phyloP scores from a whole-genome alignment of 1,284 basidiomycete species.

The Fistulina hepatica region DNA sequence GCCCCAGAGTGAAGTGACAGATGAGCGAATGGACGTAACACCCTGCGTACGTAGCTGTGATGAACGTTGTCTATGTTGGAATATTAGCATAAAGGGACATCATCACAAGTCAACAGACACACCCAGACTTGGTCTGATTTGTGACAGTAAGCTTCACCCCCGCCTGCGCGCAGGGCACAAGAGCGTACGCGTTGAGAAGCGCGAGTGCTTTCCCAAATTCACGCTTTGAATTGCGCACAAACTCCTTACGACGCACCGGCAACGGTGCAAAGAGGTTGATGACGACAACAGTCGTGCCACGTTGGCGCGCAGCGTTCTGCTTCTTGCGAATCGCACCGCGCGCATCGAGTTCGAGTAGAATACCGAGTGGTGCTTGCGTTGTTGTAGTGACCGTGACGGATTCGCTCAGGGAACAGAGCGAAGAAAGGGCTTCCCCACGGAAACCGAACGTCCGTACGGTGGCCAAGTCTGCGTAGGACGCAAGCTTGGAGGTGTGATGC shows the following conservation, averaged over 20 bases:
- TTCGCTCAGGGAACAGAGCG: constrained; percentile 80
- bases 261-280: constrained; percentile 70
- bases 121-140: constrained; percentile 70
- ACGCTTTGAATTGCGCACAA: constrained; percentile 82
- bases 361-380: constrained; percentile 68
- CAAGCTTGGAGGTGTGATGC: constrained; percentile 90
- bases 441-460: constrained; percentile 87
- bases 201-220: constrained; percentile 83
- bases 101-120: constrained; percentile 16
- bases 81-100: background rate
- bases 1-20: constrained; percentile 79
- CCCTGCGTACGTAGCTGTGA: constrained; percentile 71
- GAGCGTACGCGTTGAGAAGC: constrained; percentile 81
- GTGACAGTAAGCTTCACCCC: constrained; percentile 68
- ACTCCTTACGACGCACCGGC: constrained; percentile 88
- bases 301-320: constrained; percentile 64
- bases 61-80: constrained; percentile 49
- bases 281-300: constrained; percentile 80
- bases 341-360: constrained; percentile 60
- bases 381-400: constrained; percentile 65
- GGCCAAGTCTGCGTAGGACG: constrained; percentile 66
- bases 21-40: constrained; percentile 45
- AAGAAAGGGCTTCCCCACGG: constrained; percentile 90
- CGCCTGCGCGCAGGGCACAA: constrained; percentile 59
- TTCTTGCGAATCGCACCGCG: constrained; percentile 46